These are phyloP conservation scores for Skeletonema costatum DNA, from an alignment of 108 stramenopile species.

Conservation along the genomic window DNA sequence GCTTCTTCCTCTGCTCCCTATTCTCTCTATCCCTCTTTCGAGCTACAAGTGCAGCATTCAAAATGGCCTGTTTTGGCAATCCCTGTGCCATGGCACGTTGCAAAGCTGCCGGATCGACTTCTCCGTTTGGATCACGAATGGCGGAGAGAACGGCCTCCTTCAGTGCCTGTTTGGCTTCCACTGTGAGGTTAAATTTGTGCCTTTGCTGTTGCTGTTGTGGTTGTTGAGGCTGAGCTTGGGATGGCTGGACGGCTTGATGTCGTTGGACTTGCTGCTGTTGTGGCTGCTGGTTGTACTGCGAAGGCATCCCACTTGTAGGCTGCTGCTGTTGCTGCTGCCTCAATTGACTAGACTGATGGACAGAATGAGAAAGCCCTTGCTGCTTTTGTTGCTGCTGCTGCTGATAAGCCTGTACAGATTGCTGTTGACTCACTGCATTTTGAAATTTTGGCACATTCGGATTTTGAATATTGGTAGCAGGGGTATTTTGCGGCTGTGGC, in stretches of 20 bases:
- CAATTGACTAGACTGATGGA: slow-evolving; percentile 12
- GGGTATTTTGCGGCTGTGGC: background rate
- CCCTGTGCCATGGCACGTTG: slow-evolving; percentile 73
- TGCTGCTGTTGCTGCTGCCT: slow-evolving; percentile 11
- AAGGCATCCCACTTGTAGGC: background rate
- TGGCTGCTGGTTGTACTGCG: slow-evolving; percentile 19
- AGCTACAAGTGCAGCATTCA: slow-evolving; percentile 84
- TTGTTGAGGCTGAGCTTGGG: slow-evolving; percentile 28
- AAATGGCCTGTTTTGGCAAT: slow-evolving; percentile 71
- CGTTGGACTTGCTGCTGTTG: slow-evolving; percentile 29
- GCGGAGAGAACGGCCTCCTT: slow-evolving; percentile 85
- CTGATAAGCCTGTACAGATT: background rate
- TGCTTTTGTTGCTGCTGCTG: background rate
- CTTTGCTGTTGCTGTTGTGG: slow-evolving; percentile 12
- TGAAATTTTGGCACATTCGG: background rate
- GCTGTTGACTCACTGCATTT: background rate
- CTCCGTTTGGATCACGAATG: slow-evolving; percentile 69
- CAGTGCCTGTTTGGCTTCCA: slow-evolving; percentile 69
- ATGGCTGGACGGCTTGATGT: slow-evolving; percentile 7
- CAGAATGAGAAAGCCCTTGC: background rate
- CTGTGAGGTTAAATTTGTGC: slow-evolving; percentile 54
- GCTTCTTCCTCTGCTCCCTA: slow-evolving; percentile 46
- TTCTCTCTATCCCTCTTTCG: slow-evolving; percentile 61
- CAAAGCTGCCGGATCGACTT: slow-evolving; percentile 63
- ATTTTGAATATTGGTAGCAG: background rate